Conservation (phyloP, 1,284 basidiomycete species). For the Pseudozyma pruni region DNA sequence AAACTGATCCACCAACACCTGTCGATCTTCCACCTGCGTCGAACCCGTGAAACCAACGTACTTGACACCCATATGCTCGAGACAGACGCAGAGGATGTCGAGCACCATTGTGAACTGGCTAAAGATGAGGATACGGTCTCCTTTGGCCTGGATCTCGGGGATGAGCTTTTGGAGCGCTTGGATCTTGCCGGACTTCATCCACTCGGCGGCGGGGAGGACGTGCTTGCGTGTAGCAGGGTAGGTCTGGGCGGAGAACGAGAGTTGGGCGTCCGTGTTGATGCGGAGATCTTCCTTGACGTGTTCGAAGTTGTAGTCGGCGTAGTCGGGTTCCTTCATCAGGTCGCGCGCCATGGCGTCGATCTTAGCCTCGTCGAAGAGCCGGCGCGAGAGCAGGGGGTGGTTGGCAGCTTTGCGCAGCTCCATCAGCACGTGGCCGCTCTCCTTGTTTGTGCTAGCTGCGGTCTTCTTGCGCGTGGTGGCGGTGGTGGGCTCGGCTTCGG, state of each 20-base stretch:
- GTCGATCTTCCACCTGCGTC: slow-evolving; percentile 91
- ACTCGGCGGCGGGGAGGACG: slow-evolving; percentile 79
- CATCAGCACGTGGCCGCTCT: slow-evolving; percentile 82
- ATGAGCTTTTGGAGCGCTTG: slow-evolving; percentile 79
- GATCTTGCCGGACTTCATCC: slow-evolving; percentile 90
- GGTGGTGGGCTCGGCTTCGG: slow-evolving; percentile 70
- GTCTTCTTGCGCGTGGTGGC: slow-evolving; percentile 17
- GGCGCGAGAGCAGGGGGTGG: slow-evolving; percentile 94
- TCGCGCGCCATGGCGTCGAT: slow-evolving; percentile 81
- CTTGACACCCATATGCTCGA: slow-evolving; percentile 80
- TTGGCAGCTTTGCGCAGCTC: slow-evolving; percentile 93
- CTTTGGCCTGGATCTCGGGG: slow-evolving; percentile 76
- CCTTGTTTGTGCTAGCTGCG: slow-evolving; percentile 26
- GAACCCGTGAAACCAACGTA: slow-evolving; percentile 92
- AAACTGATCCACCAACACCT: slow-evolving; percentile 94
- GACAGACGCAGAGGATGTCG: slow-evolving; percentile 83
- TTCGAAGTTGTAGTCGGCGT: slow-evolving; percentile 61
- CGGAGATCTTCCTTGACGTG: slow-evolving; percentile 65
- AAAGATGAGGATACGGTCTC: slow-evolving; percentile 89
- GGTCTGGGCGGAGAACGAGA: slow-evolving; percentile 50
- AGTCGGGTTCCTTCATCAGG: slow-evolving; percentile 86
- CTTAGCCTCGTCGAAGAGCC: slow-evolving; percentile 80
- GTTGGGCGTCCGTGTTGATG: slow-evolving; percentile 66
- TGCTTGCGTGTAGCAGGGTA: slow-evolving; percentile 73
- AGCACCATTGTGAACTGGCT: slow-evolving; percentile 74